Base-by-base conservation (phyloP, 2,329 filamentous ascomycete genomes). In the Xylariomycetidae sp. region DNA sequence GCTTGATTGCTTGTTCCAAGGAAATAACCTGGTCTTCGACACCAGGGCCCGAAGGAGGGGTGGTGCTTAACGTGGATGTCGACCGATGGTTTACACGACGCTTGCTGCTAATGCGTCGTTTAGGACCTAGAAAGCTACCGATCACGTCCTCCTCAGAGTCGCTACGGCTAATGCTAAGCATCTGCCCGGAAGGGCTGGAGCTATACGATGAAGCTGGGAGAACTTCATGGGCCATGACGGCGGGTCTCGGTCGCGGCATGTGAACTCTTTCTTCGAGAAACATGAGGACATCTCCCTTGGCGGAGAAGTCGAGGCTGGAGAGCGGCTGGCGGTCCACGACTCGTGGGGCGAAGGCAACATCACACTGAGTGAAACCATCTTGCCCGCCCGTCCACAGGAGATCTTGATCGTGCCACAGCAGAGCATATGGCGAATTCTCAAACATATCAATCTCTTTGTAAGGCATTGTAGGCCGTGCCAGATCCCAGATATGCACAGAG, bases 61-160 rank as follows among this genome's bases (percentile, higher is more conserved):
- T 79, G 1, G 72, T 74, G 56, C 71, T 79, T 30, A 77, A 40
- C 1, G 58, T 50, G 30, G 62, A 60, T 10, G 53, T 56, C 9
- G 69, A 61, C 30, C 70, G 66, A 25, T 58, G 58, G 42, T 65
- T 69, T 3, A 58, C 48, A 28, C 66, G 59, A 14, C 71, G 64
- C 44, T 61, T 64, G 38, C 66, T 59, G 26, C 59, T 50, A 12
- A 42, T 49, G 23, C 57, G 62, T 30, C 58, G 62, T 36, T 58
- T 64, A 6, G 72, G 61, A 1, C 71, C 71, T 3, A 82, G 56
- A 48, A 82, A 82, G 39, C 66, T 78, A 3, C 72, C 73, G 5
- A 80, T 63, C 0, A 74, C 73, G 32, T 82, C 78, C 42, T 82
- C 78, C 47, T 82, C 78, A 0, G 78, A 82, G 44, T 82, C 77